Evolutionary conservation across 768 basidiomycete species (phyloP).

Genomic region (Mycena chlorophos): DNA sequence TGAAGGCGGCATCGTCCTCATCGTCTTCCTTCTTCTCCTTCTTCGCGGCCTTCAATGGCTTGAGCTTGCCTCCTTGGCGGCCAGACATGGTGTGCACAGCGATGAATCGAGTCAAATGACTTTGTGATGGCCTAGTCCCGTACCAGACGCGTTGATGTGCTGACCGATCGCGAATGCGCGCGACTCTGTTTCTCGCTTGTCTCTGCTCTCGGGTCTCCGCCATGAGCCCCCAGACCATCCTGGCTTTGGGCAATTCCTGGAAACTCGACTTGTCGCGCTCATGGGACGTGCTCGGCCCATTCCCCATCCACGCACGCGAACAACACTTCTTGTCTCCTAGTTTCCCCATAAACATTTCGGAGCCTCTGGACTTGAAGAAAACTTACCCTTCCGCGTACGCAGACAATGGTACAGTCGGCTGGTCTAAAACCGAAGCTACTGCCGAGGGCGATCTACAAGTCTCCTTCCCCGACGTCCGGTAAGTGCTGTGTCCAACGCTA

Average conservation of each 20-base stretch:
- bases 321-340: constrained; percentile 81
- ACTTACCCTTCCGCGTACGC: constrained; percentile 70
- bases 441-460: constrained; percentile 52
- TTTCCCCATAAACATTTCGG: constrained; percentile 63
- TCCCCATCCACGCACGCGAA: constrained; percentile 81
- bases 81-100: constrained; percentile 46
- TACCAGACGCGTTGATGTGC: too few relatives aligned
- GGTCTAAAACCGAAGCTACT: constrained; percentile 49
- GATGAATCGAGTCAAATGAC: too few relatives aligned
- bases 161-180: background rate
- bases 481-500: background rate
- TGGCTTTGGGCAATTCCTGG: constrained; percentile 21
- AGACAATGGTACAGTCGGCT: constrained; percentile 58
- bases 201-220: constrained; percentile 1
- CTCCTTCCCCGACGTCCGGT: constrained; percentile 67
- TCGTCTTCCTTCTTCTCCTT: constrained; percentile 73
- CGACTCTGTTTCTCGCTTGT: constrained; percentile 1
- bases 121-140: too few relatives aligned
- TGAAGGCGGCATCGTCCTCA: constrained; percentile 72
- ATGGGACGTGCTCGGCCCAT: constrained; percentile 70
- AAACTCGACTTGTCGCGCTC: constrained; percentile 27
- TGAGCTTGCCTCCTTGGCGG: constrained; percentile 83
- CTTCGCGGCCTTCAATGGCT: constrained; percentile 89
- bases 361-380: constrained; percentile 48
- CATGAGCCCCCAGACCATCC: constrained; percentile 8